Base-by-base conservation (phyloP, 2,329 filamentous ascomycete genomes). In the Fusarium udum region DNA sequence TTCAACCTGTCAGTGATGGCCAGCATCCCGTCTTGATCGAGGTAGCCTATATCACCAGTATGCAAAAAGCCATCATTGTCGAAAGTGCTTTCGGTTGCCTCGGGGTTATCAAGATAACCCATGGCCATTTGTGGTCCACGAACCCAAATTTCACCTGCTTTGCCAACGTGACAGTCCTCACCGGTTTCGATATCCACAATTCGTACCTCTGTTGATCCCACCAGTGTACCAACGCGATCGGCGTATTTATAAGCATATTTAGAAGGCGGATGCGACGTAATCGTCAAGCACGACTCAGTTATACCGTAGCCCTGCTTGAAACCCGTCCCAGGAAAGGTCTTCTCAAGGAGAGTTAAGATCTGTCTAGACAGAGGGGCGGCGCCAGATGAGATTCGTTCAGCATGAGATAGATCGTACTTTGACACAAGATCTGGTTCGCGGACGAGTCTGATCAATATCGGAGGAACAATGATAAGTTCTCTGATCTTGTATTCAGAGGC, bases 221-320 rank as follows among this genome's bases (percentile, higher is more conserved):
- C 53, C 4, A 76, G 40, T 31, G 59, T 72, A 2, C 74, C 74
- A 0, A 59, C 75, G 0, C 36, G 61, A 11, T 71, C 26, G 7
- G 36, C 71, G 28, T 75, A 67, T 16, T 69, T 55, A 18, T 56
- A 77, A 37, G 26, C 91, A 32, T 93, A 86, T 80, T 92, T 92
- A 34, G 88, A 87, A 1, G 93, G 84, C 0, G 93, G 90, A 76
- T 96, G 94, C 0, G 90, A 85, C 0, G 93, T 95, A 92, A 96
- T 95, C 51, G 87, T 87, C 82, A 89, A 84, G 36, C 86, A 87
- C 1, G 94, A 96, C 83, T 97, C 94, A 3, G 94, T 97, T 94
- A 96, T 96, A 48, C 94, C 94, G 79, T 97, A 97, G 83, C 94
- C 65, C 32, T 78, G 76, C 34, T 68, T 75, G 40, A 77, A 75